These are phyloP conservation scores for Pecoramyces ruminantium DNA, from an alignment of 192 early-diverging fungal species.

Conservation along the genomic window DNA sequence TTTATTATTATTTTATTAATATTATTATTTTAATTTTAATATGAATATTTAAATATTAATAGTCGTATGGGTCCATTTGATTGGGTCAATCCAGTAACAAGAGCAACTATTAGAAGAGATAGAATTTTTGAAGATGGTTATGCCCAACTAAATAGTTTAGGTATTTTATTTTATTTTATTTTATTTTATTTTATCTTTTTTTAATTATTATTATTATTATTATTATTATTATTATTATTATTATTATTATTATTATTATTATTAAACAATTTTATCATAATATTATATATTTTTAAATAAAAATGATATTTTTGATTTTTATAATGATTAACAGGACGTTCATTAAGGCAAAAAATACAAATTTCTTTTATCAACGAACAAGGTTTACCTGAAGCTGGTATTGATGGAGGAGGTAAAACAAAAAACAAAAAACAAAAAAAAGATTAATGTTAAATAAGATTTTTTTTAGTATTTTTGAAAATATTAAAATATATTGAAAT, in stretches of 20 bases:
- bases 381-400: constrained; percentile 73
- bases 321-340: neutral
- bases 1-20: neutral
- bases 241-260: too few relatives aligned
- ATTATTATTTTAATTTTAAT: too few relatives aligned
- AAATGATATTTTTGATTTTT: too few relatives aligned
- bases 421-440: too few relatives aligned
- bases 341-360: constrained; percentile 29
- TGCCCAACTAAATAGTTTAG: constrained; percentile 44
- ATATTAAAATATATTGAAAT: too few relatives aligned
- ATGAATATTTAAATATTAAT: neutral
- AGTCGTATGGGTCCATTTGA: neutral
- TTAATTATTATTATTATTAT: too few relatives aligned
- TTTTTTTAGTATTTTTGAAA: too few relatives aligned
- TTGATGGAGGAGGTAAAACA: constrained; percentile 79
- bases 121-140: constrained; percentile 84
- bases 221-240: too few relatives aligned
- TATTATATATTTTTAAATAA: too few relatives aligned
- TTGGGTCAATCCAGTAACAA: constrained; percentile 9
- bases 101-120: constrained; percentile 50
- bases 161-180: too few relatives aligned
- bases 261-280: too few relatives aligned
- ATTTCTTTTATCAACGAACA: constrained; percentile 76
- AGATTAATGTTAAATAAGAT: neutral
- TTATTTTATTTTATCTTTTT: too few relatives aligned